Conservation (phyloP, 805 yeast genomes). For the Teunomyces cretensis region DNA sequence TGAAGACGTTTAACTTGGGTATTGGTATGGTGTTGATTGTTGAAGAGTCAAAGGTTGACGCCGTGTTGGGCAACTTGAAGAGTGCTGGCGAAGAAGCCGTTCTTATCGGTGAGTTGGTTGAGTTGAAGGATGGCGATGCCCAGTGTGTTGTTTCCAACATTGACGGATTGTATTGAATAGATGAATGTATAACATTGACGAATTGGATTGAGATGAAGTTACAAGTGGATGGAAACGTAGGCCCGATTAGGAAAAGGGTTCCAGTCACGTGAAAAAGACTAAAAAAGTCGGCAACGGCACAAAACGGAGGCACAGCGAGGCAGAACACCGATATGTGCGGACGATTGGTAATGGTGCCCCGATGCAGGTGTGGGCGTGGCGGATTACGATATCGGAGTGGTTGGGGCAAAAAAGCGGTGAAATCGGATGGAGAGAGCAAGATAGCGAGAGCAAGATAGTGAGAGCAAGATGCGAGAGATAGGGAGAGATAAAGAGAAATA, state of each 20-base stretch:
- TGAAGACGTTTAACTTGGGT: conserved; percentile 94
- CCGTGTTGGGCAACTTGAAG: conserved; percentile 52
- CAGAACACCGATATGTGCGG: neutral
- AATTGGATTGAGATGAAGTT: neutral
- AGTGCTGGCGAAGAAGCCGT: conserved; percentile 75
- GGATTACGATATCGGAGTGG: too few species aligned
- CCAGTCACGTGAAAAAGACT: neutral
- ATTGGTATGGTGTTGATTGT: conserved; percentile 94
- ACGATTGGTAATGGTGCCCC: too few species aligned
- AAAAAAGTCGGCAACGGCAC: too few species aligned
- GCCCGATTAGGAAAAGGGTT: neutral
- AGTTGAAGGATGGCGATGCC: conserved; percentile 45
- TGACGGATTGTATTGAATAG: conserved; percentile 39
- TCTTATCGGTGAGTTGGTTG: conserved; percentile 39
- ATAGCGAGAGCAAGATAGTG: too few species aligned
- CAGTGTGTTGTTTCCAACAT: conserved; percentile 59
- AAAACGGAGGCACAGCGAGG: too few species aligned
- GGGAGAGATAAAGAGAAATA: too few species aligned
- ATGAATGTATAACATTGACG: neutral
- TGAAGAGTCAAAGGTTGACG: conserved; percentile 60
- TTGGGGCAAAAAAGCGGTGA: too few species aligned
- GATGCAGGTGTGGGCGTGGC: too few species aligned
- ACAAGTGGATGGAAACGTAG: neutral
- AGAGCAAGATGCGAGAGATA: too few species aligned
- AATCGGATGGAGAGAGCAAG: too few species aligned